phyloP scores from a whole-genome alignment of 495 filamentous ascomycete species.

The Pseudomonodictys pantanalensis region DNA sequence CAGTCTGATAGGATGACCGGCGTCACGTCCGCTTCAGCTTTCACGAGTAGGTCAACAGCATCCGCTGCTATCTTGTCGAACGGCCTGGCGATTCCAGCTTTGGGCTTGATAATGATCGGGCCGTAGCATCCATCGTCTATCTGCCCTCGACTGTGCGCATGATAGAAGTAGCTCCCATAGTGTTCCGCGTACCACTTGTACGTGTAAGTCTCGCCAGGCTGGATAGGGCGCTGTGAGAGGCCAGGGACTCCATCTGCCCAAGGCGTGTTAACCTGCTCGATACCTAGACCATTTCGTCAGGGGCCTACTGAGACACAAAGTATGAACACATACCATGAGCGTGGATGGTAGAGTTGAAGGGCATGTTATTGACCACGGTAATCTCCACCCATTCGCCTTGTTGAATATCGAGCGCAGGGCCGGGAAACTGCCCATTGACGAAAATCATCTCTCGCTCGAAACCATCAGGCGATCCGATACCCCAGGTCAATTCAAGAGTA shows the following conservation, averaged over 20 bases:
- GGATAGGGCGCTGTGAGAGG: constrained; percentile 47
- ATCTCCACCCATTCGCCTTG: constrained; percentile 38
- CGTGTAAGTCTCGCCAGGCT: constrained; percentile 44
- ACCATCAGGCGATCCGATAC: constrained; percentile 16
- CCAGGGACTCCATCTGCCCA: constrained; percentile 55
- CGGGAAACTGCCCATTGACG: constrained; percentile 26
- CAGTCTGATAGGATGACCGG: constrained; percentile 56
- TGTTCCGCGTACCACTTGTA: constrained; percentile 51
- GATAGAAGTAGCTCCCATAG: constrained; percentile 55
- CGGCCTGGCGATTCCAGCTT: constrained; percentile 3
- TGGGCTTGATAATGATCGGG: constrained; percentile 46
- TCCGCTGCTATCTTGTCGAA: constrained; percentile 12
- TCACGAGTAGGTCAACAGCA: constrained; percentile 46
- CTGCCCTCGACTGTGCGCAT: constrained; percentile 49
- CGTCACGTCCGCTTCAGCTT: constrained; percentile 46
- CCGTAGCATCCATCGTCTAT: constrained; percentile 56
- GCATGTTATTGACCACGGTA: constrained; percentile 35
- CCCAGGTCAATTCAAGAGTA: constrained; percentile 23
- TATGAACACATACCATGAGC: constrained; percentile 36
- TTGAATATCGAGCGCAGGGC: constrained; percentile 17
- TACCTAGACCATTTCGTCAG: constrained; percentile 29
- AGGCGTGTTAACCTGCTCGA: constrained; percentile 43
- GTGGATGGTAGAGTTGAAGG: constrained; percentile 42
- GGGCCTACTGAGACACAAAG: neutral
- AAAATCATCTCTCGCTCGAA: constrained; percentile 17